Evolutionary conservation across 805 yeast genomes (phyloP).

Genomic region (Nakazawaea sp.): DNA sequence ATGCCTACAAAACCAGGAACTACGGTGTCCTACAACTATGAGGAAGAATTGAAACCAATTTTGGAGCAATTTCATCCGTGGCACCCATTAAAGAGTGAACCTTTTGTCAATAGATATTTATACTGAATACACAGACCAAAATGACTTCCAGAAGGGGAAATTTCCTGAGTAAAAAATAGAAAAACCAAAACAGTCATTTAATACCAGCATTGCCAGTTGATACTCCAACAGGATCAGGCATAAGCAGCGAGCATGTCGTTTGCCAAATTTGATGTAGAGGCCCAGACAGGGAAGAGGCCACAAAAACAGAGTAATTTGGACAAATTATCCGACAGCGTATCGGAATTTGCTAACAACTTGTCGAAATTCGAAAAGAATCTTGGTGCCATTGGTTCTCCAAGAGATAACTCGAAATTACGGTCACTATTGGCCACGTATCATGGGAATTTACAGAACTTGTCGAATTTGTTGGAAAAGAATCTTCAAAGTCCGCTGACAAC

Average conservation of each 20-base stretch:
- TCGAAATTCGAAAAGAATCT: slow-evolving; percentile 42
- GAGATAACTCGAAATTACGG: slow-evolving; percentile 36
- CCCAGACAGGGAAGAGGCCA: slow-evolving; percentile 27
- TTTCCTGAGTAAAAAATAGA: not conserved
- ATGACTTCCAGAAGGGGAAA: not conserved
- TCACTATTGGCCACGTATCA: slow-evolving; percentile 16
- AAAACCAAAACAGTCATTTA: not conserved
- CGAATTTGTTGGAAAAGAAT: slow-evolving; percentile 21
- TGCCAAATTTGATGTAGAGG: slow-evolving; percentile 45
- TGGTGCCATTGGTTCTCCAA: slow-evolving; percentile 42
- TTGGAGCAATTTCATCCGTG: not conserved
- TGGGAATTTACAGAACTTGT: slow-evolving; percentile 11
- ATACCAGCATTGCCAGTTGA: not conserved
- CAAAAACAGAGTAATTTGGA: not conserved
- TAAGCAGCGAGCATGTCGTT: slow-evolving; percentile 35
- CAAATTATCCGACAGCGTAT: slow-evolving; percentile 29
- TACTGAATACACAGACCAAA: not conserved
- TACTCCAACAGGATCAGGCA: not conserved
- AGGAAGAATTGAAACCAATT: slow-evolving; percentile 1
- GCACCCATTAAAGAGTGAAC: slow-evolving; percentile 5
- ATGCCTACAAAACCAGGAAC: not conserved
- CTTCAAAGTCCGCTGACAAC: slow-evolving; percentile 25
- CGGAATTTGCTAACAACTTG: slow-evolving; percentile 42
- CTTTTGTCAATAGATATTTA: slow-evolving; percentile 3
- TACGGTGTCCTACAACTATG: not conserved